Percentiles rank a stretch among this genome's conserved stretches.
Conservation (phyloP, 2,329 filamentous ascomycete genomes). For the Phymatotrichopsis omnivora region DNA sequence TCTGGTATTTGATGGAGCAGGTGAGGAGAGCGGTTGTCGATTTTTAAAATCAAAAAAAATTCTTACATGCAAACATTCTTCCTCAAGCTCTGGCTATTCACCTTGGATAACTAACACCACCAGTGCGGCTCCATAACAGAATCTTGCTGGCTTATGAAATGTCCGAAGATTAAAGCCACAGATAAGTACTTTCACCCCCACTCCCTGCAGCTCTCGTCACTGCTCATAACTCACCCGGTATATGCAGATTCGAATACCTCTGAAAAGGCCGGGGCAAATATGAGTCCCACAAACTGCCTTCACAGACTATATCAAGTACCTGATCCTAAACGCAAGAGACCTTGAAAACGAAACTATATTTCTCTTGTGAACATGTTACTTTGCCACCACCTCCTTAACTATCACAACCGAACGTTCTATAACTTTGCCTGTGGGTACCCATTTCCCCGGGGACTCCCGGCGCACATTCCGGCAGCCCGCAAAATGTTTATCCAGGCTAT, state of each 20-base stretch:
- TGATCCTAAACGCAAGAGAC: constrained; percentile 95
- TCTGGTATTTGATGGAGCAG: constrained; percentile 25
- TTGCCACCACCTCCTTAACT: background rate
- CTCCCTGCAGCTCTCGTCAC: background rate
- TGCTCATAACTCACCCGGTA: constrained; percentile 13
- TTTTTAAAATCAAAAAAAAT: constrained; percentile 99
- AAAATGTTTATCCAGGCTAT: constrained; percentile 97
- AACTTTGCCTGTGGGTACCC: constrained; percentile 53
- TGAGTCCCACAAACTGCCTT: constrained; percentile 94
- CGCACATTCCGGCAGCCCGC: constrained; percentile 87
- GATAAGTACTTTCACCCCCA: constrained; percentile 59
- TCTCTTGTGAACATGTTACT: constrained; percentile 73
- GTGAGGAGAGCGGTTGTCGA: constrained; percentile 67
- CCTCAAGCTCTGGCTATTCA: no score
- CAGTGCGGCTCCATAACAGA: constrained; percentile 93
- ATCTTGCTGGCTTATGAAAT: constrained; percentile 94
- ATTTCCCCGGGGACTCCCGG: constrained; percentile 88
- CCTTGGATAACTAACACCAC: no score
- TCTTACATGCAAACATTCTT: constrained; percentile 39
- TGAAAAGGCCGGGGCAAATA: constrained; percentile 86
- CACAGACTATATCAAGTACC: constrained; percentile 92
- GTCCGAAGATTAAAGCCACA: constrained; percentile 99
- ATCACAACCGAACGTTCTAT: constrained; percentile 2
- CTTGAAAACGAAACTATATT: constrained; percentile 91
- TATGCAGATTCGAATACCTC: constrained; percentile 79